A percentile compares a stretch with the other conserved stretches of the same genome.
These are phyloP conservation scores for Paramecium caudatum DNA, from an alignment of 73 alveolate species.

Conservation along the genomic window DNA sequence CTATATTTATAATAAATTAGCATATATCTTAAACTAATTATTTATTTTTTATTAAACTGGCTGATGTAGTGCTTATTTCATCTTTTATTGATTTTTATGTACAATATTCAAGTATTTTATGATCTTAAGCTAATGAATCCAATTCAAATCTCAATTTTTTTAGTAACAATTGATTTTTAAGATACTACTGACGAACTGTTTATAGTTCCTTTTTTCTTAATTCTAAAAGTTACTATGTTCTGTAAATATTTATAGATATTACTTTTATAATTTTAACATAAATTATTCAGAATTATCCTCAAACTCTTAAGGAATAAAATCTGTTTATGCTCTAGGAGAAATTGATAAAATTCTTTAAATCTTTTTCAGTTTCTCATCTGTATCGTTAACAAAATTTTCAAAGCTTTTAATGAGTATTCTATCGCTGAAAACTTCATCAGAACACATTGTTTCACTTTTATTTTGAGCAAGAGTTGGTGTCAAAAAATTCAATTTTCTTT, in stretches of 20 bases:
- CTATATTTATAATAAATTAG: background rate
- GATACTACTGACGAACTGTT: background rate
- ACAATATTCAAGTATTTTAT: background rate
- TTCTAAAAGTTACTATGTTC: background rate
- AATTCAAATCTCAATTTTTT: background rate
- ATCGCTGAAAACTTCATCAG: background rate
- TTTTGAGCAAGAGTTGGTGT: background rate
- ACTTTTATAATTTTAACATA: too few relatives aligned
- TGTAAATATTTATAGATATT: too few relatives aligned
- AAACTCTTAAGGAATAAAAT: too few relatives aligned
- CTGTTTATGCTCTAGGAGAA: too few relatives aligned
- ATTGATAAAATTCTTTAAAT: too few relatives aligned
- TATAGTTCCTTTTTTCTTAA: background rate
- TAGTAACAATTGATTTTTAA: background rate
- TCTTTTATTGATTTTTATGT: constrained; percentile 1
- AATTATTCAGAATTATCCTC: too few relatives aligned
- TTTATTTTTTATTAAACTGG: background rate
- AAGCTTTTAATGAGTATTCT: constrained; percentile 1
- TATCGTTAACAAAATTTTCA: constrained; percentile 35
- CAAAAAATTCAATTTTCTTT: background rate
- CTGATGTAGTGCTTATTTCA: background rate
- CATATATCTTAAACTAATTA: background rate
- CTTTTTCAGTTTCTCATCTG: constrained; percentile 1
- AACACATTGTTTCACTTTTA: background rate
- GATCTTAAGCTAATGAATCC: background rate